phyloP scores from a whole-genome alignment of 106 monocot genomes.

The Apostasia ramifera region DNA sequence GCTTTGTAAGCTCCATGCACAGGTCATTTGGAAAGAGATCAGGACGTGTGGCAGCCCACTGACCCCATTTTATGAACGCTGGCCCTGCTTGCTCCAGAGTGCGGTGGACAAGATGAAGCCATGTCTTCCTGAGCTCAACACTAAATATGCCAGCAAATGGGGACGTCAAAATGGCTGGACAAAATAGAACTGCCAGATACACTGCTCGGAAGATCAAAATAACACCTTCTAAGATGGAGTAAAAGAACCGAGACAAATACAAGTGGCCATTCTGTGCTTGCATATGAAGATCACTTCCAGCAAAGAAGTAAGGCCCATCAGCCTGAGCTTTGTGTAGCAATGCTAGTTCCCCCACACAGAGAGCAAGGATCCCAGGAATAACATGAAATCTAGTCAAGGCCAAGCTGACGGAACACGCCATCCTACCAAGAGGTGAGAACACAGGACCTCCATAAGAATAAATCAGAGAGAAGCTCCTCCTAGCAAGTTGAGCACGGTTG shows the following conservation, averaged over 20 bases:
- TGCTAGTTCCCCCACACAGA: slow-evolving; percentile 28
- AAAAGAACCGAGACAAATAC: slow-evolving; percentile 20
- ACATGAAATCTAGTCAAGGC: slow-evolving; percentile 30
- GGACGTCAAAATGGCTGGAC: slow-evolving; percentile 37
- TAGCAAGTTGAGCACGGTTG: slow-evolving; percentile 18
- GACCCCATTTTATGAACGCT: slow-evolving; percentile 76
- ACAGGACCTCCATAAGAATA: slow-evolving; percentile 1
- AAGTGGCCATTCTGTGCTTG: slow-evolving; percentile 27
- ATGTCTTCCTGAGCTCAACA: slow-evolving; percentile 32
- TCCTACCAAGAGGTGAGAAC: slow-evolving; percentile 20
- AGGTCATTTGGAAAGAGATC: slow-evolving; percentile 63
- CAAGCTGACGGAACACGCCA: slow-evolving; percentile 36
- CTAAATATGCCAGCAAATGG: slow-evolving; percentile 42
- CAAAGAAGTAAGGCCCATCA: slow-evolving; percentile 24
- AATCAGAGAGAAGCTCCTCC: slow-evolving; percentile 23
- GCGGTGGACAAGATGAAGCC: slow-evolving; percentile 41
- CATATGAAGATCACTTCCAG: slow-evolving; percentile 19
- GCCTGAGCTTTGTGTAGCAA: slow-evolving; percentile 26
- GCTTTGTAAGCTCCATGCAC: slow-evolving; percentile 42
- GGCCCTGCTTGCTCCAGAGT: slow-evolving; percentile 66
- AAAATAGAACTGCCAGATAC: slow-evolving; percentile 45
- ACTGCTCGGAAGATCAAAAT: slow-evolving; percentile 31
- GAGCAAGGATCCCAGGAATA: slow-evolving; percentile 36
- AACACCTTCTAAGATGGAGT: slow-evolving; percentile 27
- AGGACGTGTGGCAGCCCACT: slow-evolving; percentile 76